These are phyloP conservation scores for Skeletonema costatum DNA, from an alignment of 108 stramenopile genomes.

Conservation along the genomic window DNA sequence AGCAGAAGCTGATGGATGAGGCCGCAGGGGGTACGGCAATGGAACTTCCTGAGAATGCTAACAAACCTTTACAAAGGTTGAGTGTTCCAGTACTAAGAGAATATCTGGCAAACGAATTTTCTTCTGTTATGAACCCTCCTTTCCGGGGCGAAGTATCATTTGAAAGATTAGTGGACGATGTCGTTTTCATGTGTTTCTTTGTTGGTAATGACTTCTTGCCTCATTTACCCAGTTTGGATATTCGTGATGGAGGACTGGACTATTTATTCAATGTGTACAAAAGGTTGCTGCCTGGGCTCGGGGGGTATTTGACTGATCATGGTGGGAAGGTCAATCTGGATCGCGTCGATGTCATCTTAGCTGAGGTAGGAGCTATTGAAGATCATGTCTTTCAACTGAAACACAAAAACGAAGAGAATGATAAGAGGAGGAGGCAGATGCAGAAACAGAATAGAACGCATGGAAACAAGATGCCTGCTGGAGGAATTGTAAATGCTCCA, in stretches of 20 bases:
- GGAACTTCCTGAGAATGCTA: constrained; percentile 76
- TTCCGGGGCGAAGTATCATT: constrained; percentile 72
- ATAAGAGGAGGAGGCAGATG: constrained; percentile 60
- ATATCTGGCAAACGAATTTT: constrained; percentile 92
- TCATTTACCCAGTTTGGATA: constrained; percentile 94
- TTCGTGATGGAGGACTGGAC: constrained; percentile 94
- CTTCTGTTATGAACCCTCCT: constrained; percentile 58
- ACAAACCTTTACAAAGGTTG: constrained; percentile 79
- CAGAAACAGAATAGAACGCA: constrained; percentile 35
- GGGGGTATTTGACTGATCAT: constrained; percentile 93
- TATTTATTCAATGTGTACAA: constrained; percentile 91
- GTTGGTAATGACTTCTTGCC: constrained; percentile 95
- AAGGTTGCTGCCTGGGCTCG: constrained; percentile 86
- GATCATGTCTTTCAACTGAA: constrained; percentile 95
- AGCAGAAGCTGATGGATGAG: constrained; percentile 78
- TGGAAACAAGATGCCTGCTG: constrained; percentile 55
- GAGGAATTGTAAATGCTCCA: constrained; percentile 36
- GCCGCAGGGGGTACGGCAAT: constrained; percentile 74
- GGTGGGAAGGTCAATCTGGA: constrained; percentile 93
- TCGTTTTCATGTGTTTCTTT: constrained; percentile 98
- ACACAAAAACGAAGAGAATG: constrained; percentile 80
- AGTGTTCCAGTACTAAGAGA: constrained; percentile 94
- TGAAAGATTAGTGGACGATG: constrained; percentile 96
- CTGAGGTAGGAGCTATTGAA: constrained; percentile 94
- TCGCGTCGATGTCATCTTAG: constrained; percentile 92